A percentile compares a stretch with the other conserved stretches of the same genome.
phyloP scores from a whole-genome alignment of 352 stramenopile species.

The Pythium dissotocum region DNA sequence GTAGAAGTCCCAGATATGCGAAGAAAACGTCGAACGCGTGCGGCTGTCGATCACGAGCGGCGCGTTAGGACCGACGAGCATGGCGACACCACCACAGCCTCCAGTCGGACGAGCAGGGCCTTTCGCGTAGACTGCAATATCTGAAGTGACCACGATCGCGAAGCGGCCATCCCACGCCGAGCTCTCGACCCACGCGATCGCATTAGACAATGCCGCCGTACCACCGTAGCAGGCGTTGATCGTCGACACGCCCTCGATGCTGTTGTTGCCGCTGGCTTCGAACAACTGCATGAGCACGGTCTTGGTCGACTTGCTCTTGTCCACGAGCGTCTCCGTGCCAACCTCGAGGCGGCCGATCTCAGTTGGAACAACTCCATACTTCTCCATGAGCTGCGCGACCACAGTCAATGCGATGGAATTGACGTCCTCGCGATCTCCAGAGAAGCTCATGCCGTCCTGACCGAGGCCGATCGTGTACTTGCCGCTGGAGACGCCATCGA shows the following conservation, averaged over 20 bases:
- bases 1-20: slow-evolving; percentile 98
- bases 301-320: slow-evolving; percentile 88
- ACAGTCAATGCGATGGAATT: slow-evolving; percentile 70
- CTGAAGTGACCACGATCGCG: slow-evolving; percentile 94
- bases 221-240: slow-evolving; percentile 99
- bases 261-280: slow-evolving; percentile 46
- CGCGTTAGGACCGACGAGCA: slow-evolving; percentile 95
- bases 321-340: slow-evolving; percentile 95
- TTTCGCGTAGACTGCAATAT: slow-evolving; percentile 97
- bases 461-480: slow-evolving; percentile 75
- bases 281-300: slow-evolving; percentile 83
- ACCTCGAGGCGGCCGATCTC: slow-evolving; percentile 95
- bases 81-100: slow-evolving; percentile 93
- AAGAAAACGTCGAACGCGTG: slow-evolving; percentile 90
- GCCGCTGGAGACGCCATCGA: slow-evolving; percentile 77
- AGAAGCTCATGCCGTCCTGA: slow-evolving; percentile 65
- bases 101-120: slow-evolving; percentile 89
- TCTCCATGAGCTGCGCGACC: slow-evolving; percentile 54
- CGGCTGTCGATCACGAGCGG: slow-evolving; percentile 90
- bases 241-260: slow-evolving; percentile 89
- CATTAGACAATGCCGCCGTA: slow-evolving; percentile 97
- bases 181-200: slow-evolving; percentile 95
- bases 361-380: slow-evolving; percentile 48
- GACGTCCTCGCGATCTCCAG: slow-evolving; percentile 70
- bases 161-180: slow-evolving; percentile 92